Conservation (phyloP, 192 early-diverging fungal species). For the Phlyctochytrium arcticum region DNA sequence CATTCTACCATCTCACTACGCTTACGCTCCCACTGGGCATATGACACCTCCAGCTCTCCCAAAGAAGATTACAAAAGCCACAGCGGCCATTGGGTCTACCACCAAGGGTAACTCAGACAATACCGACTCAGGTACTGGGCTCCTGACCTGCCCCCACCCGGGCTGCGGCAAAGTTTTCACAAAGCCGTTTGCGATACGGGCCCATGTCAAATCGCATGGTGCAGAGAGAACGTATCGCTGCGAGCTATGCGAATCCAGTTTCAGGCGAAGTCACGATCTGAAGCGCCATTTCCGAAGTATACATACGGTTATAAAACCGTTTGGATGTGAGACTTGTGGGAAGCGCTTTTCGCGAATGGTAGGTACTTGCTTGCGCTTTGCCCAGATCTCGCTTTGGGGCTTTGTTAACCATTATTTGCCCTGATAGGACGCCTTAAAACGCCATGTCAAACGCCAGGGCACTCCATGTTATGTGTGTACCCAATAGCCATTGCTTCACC, state of each 20-base stretch:
- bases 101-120: too few species aligned
- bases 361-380: neutral
- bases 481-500: too few species aligned
- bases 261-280: slow-evolving; percentile 50
- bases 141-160: neutral
- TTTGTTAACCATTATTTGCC: neutral
- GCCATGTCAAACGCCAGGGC: slow-evolving; percentile 32
- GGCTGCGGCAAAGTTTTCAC: slow-evolving; percentile 42
- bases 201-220: slow-evolving; percentile 47
- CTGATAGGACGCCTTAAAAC: slow-evolving; percentile 36
- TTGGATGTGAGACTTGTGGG: slow-evolving; percentile 42
- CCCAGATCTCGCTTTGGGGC: neutral
- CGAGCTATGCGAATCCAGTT: slow-evolving; percentile 39
- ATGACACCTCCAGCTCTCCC: neutral
- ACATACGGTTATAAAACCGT: slow-evolving; percentile 49
- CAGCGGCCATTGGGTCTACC: too few species aligned
- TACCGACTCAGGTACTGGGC: neutral
- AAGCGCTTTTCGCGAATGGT: slow-evolving; percentile 50
- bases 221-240: slow-evolving; percentile 41
- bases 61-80: neutral
- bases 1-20: neutral
- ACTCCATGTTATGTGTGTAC: slow-evolving; percentile 29
- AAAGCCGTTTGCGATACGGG: slow-evolving; percentile 38
- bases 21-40: neutral
- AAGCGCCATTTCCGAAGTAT: slow-evolving; percentile 43